Conservation (phyloP, 179 eudicot genomes). For the Corrigiola litoralis region DNA sequence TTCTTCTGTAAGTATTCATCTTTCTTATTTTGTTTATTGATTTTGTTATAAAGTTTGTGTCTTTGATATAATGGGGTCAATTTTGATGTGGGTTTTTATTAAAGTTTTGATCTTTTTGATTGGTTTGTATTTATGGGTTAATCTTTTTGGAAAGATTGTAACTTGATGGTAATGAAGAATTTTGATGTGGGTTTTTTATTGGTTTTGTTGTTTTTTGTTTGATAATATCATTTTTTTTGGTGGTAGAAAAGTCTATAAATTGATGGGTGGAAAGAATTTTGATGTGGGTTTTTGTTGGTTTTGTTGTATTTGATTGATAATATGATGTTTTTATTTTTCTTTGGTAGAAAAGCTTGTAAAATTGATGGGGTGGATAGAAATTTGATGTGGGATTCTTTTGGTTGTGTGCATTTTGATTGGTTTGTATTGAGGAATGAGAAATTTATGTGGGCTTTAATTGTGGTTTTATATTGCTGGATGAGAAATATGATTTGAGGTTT, state of each 20-base stretch:
- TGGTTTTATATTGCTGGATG: background rate
- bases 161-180: background rate
- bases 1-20: constrained; percentile 40
- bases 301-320: background rate
- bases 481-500: background rate
- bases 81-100: background rate
- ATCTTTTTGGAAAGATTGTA: background rate
- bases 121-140: background rate
- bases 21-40: background rate
- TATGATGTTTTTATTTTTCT: background rate
- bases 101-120: background rate
- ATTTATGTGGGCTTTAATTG: background rate
- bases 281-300: background rate
- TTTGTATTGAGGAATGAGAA: background rate
- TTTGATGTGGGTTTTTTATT: background rate
- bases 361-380: background rate
- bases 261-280: no score
- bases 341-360: background rate
- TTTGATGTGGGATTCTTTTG: background rate
- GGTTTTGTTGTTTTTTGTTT: background rate
- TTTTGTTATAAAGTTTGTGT: background rate
- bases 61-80: background rate
- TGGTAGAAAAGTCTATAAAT: no score
- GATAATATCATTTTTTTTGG: background rate
- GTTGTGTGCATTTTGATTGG: background rate